These are phyloP conservation scores for Hyaloperonospora brassicae DNA, from an alignment of 352 stramenopile species.

Conservation along the genomic window DNA sequence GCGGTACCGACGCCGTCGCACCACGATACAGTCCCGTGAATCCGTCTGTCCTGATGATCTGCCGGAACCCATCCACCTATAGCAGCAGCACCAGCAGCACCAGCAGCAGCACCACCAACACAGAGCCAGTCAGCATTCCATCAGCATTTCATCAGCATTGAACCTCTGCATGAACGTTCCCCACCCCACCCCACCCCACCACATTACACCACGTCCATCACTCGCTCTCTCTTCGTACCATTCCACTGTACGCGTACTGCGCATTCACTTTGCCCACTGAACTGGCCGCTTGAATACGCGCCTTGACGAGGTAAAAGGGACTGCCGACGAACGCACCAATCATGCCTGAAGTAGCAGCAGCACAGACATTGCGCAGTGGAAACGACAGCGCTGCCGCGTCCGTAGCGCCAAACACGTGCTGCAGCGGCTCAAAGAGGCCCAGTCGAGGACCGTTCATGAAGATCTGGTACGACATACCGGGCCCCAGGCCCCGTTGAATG, in stretches of 20 bases:
- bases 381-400: slow-evolving; percentile 70
- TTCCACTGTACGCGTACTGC: slow-evolving; percentile 77
- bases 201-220: too few species aligned
- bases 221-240: slow-evolving; percentile 33
- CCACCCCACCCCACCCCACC: too few species aligned
- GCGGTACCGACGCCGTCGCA: slow-evolving; percentile 61
- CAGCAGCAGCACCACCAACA: too few species aligned
- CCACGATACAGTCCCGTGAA: slow-evolving; percentile 64
- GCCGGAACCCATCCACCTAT: slow-evolving; percentile 70
- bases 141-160: slow-evolving; percentile 1
- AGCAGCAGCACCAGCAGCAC: not conserved
- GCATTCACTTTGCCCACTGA: slow-evolving; percentile 66
- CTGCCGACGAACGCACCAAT: slow-evolving; percentile 71
- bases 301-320: slow-evolving; percentile 83
- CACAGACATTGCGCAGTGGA: slow-evolving; percentile 64
- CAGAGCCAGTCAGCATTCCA: not conserved
- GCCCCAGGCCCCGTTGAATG: slow-evolving; percentile 71
- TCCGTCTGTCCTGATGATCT: slow-evolving; percentile 70
- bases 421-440: slow-evolving; percentile 70
- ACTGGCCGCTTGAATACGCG: slow-evolving; percentile 74
- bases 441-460: slow-evolving; percentile 77
- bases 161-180: not conserved
- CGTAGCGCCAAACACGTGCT: slow-evolving; percentile 71
- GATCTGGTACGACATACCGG: slow-evolving; percentile 76
- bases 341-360: slow-evolving; percentile 64